phyloP scores from a whole-genome alignment of 2,329 filamentous ascomycete species.

The Sporothrix sp. region DNA sequence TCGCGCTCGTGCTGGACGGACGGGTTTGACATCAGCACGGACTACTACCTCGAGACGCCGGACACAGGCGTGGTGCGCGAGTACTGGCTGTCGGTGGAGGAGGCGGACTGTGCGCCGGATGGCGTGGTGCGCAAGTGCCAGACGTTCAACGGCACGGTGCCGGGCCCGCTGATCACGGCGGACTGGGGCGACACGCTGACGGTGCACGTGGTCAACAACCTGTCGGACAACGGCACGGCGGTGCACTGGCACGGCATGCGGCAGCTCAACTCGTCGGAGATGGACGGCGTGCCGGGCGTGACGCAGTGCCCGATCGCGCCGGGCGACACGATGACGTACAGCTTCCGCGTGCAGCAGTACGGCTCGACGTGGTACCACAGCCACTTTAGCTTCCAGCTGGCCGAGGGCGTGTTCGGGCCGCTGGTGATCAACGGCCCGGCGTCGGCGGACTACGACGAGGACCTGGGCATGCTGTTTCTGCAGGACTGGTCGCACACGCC shows the following conservation, averaged over 20 bases:
- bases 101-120: constrained; percentile 9
- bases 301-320: constrained; percentile 34
- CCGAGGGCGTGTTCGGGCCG: constrained; percentile 40
- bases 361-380: constrained; percentile 38
- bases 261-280: constrained; percentile 32
- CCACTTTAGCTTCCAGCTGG: constrained; percentile 38
- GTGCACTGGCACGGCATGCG: constrained; percentile 41
- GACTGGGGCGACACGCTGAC: constrained; percentile 25
- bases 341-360: constrained; percentile 28
- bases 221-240: constrained; percentile 36
- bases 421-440: constrained; percentile 37
- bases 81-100: constrained; percentile 17
- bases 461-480: constrained; percentile 41
- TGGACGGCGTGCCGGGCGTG: constrained; percentile 37
- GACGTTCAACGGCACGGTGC: no score
- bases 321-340: constrained; percentile 26
- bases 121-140: no score
- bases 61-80: constrained; percentile 15
- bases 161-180: no score
- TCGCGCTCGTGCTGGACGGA: constrained; percentile 18
- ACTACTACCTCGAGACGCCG: constrained; percentile 18
- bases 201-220: constrained; percentile 54
- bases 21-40: constrained; percentile 19
- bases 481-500: constrained; percentile 45
- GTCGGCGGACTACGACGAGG: constrained; percentile 36